Base-by-base conservation (phyloP, 768 basidiomycete species). In the Mycena kentingensis region DNA sequence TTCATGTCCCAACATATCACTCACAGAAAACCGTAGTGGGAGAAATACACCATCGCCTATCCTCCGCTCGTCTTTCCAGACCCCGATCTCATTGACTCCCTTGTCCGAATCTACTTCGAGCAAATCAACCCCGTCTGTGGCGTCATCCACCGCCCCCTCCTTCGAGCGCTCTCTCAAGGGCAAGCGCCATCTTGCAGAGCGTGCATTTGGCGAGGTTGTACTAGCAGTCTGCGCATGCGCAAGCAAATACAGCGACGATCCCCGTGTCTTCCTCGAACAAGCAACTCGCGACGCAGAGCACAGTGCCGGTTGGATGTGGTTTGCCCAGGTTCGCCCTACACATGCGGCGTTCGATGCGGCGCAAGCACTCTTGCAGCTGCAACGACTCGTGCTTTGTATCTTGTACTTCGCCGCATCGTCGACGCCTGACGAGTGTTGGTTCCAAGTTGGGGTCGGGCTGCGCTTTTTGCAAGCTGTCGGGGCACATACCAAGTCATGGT, bases 151-250 rank as follows among this genome's bases (percentile, higher is more conserved):
- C 75, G 78, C 1, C 82, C n/a, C 83, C 0, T 79, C 78, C 12
- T 91, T 92, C 59, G 73, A 81, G 52, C 68, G 70, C 21, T 72
- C 75, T 35, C 55, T 85, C 21, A 56, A 60, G 2, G 67, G 74
- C 5, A 73, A 75, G 2, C 60, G 79, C 11, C 82, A 89, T 64
- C 60, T 77, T 4, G 67, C 66, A 3, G 77, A 87, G 46, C 38
- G 66, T 1, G 62, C 72, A 0, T 90, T 91, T 63, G 80, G 75
- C 0, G 67, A 74, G 24, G 75, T 78, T 1, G 80, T 91, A 41
- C 74, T 91, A 8, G 68, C 82, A 3, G 78, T 88, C 0, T 89
- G 86, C 62, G 87, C 90, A 0, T 65, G 81, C 32, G 89, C 73
- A 21, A 65, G 68, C 52, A 77, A 87, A 19, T 85, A 73, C 60